Evolutionary conservation across 139 green algal genomes (phyloP).

Genomic region (Coelastrella sp.): DNA sequence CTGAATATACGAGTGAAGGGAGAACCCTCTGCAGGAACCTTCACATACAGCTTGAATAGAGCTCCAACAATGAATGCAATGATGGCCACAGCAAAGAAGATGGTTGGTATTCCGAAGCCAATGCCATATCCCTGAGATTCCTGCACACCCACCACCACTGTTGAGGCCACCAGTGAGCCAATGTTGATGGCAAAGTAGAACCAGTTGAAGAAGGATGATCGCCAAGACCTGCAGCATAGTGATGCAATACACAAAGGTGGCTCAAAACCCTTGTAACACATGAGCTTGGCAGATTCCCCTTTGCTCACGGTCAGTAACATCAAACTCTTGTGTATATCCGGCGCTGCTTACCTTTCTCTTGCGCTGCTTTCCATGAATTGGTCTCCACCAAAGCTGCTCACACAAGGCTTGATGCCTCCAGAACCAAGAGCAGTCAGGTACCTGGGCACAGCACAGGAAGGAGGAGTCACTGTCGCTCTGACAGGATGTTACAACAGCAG

Average conservation of each 20-base stretch:
- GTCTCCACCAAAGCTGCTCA: slow-evolving; percentile 91
- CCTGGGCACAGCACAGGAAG: slow-evolving; percentile 22
- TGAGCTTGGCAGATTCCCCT: neutral
- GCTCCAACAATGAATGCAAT: slow-evolving; percentile 21
- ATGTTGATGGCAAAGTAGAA: slow-evolving; percentile 96
- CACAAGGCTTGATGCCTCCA: slow-evolving; percentile 95
- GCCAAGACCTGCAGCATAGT: slow-evolving; percentile 22
- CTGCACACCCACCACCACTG: slow-evolving; percentile 58
- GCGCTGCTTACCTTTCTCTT: slow-evolving; percentile 57
- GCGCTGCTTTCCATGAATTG: slow-evolving; percentile 63
- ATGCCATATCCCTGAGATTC: slow-evolving; percentile 54
- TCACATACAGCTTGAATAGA: slow-evolving; percentile 42
- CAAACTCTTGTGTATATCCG: no score
- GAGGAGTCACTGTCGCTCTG: no score
- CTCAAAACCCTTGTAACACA: neutral
- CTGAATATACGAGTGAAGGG: slow-evolving; percentile 45
- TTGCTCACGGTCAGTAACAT: no score
- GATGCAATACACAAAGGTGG: neutral
- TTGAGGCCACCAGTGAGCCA: slow-evolving; percentile 58
- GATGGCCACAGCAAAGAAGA: slow-evolving; percentile 52
- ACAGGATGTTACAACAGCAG: no score
- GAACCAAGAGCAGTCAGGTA: slow-evolving; percentile 69
- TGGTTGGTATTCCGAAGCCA: slow-evolving; percentile 53
- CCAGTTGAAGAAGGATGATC: slow-evolving; percentile 92
- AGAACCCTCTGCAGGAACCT: slow-evolving; percentile 25